A percentile compares a stretch with the other conserved stretches of the same genome.
These are phyloP conservation scores for Calonectria pseudoturangicola DNA, from an alignment of 2,329 filamentous ascomycete species.

Conservation along the genomic window DNA sequence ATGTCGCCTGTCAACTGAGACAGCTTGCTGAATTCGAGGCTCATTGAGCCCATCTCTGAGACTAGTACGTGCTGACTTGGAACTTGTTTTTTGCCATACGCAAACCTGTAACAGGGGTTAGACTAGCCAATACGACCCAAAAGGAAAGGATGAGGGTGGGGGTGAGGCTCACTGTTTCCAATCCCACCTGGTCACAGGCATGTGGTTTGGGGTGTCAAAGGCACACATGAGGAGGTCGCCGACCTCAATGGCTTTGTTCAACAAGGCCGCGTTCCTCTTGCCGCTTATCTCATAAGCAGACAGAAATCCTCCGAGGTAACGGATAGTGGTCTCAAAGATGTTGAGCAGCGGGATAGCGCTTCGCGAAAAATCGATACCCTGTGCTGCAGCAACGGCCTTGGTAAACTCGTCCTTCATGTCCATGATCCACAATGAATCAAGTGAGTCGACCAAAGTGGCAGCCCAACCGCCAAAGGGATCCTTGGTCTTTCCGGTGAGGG, in stretches of 20 bases:
- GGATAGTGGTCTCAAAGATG: constrained; percentile 81
- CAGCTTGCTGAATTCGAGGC: constrained; percentile 78
- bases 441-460: constrained; percentile 77
- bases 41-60: constrained; percentile 69
- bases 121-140: constrained; percentile 17
- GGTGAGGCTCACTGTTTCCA: constrained; percentile 52
- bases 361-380: constrained; percentile 75
- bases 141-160: neutral
- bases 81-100: constrained; percentile 50
- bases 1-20: constrained; percentile 77
- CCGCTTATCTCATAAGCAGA: constrained; percentile 79
- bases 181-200: constrained; percentile 67
- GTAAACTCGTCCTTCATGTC: constrained; percentile 78
- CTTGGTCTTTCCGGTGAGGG: constrained; percentile 69
- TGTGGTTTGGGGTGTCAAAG: constrained; percentile 80
- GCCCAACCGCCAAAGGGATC: constrained; percentile 79
- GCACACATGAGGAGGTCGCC: constrained; percentile 77
- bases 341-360: constrained; percentile 70
- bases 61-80: constrained; percentile 51
- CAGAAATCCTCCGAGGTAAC: constrained; percentile 80
- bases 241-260: constrained; percentile 77
- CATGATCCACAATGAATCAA: constrained; percentile 83
- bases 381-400: constrained; percentile 74
- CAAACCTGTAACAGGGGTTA: constrained; percentile 46
- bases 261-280: constrained; percentile 66